phyloP scores from a whole-genome alignment of 176 grass and related monocot species.

The Aegilops speltoides region DNA sequence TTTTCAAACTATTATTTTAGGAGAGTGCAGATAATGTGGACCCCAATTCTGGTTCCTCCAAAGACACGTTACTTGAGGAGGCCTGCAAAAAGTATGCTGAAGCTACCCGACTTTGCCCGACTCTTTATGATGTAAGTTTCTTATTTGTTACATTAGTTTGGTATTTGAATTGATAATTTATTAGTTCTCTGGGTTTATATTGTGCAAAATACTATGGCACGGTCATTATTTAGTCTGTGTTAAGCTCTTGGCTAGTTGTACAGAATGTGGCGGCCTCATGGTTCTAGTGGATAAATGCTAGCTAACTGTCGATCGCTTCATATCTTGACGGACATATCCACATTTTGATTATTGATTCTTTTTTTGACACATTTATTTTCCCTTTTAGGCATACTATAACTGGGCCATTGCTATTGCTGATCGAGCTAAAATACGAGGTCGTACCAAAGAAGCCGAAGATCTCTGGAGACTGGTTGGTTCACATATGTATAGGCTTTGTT shows the following conservation, averaged over 20 bases:
- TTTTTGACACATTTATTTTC: conserved; percentile 13
- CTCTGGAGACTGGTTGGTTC: conserved; percentile 91
- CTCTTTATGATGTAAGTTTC: conserved; percentile 94
- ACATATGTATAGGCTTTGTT: conserved; percentile 20
- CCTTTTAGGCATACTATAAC: conserved; percentile 93
- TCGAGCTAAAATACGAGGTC: conserved; percentile 96
- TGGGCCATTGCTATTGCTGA: conserved; percentile 99
- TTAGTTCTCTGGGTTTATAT: background rate
- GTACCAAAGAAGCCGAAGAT: conserved; percentile 99
- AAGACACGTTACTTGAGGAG: conserved; percentile 96
- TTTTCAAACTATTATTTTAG: conserved; percentile 50
- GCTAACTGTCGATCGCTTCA: background rate
- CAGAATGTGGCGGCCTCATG: conserved; percentile 10
- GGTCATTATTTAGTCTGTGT: background rate
- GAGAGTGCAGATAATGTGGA: conserved; percentile 99
- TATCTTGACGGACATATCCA: background rate
- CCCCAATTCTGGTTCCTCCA: conserved; percentile 73
- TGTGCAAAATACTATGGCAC: background rate
- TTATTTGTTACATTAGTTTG: background rate
- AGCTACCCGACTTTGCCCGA: conserved; percentile 79
- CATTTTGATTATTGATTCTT: conserved; percentile 1
- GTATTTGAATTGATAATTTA: background rate
- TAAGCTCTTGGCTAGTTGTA: conserved; percentile 11
- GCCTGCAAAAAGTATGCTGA: conserved; percentile 99
- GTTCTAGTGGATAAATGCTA: conserved; percentile 1